A percentile compares a stretch with the other conserved stretches of the same genome.
Evolutionary conservation across 2,329 filamentous ascomycete genomes (phyloP).

Genomic region (Onygenales sp.): DNA sequence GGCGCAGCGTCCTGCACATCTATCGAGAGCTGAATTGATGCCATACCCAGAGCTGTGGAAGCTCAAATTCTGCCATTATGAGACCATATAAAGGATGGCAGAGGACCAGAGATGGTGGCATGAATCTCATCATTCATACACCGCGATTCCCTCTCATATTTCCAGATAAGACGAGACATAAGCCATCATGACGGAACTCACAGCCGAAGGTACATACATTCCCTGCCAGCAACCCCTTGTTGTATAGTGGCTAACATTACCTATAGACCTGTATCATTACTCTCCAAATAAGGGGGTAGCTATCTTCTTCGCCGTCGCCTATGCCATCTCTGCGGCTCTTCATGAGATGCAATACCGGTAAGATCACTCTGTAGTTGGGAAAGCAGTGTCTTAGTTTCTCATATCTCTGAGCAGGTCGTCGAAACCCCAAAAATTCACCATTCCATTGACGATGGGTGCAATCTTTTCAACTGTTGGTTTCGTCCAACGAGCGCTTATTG

Average conservation of each 20-base stretch:
- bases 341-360: slow-evolving; percentile 1
- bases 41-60: background rate
- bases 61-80: background rate
- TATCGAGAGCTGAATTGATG: background rate
- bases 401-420: background rate
- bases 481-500: slow-evolving; percentile 2
- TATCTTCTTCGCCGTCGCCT: background rate
- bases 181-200: background rate
- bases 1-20: background rate
- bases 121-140: background rate
- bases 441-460: slow-evolving; percentile 5
- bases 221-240: background rate
- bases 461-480: slow-evolving; percentile 6
- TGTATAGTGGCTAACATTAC: background rate
- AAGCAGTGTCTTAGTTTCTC: background rate
- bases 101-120: background rate
- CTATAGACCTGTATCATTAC: slow-evolving; percentile 1
- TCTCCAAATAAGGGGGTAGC: background rate
- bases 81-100: background rate
- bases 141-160: background rate
- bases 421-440: slow-evolving; percentile 6
- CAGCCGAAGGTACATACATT: background rate
- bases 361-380: background rate
- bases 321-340: background rate
- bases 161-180: too few species aligned